Conservation (phyloP, 805 yeast genomes). For the Wickerhamiella nectarea region DNA sequence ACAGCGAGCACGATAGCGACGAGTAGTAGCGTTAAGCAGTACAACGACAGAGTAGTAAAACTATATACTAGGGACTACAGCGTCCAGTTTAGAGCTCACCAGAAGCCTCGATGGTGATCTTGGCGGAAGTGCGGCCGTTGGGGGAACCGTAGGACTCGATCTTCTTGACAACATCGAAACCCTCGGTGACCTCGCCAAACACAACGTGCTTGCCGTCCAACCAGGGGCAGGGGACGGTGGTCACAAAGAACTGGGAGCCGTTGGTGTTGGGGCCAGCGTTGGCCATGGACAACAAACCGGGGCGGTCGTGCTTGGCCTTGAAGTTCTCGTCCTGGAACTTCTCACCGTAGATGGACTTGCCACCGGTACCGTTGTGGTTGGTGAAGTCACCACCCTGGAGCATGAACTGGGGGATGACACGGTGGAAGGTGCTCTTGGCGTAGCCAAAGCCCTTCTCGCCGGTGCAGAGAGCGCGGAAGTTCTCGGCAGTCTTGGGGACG, state of each 20-base stretch:
- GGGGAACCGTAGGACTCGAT: conserved; percentile 63
- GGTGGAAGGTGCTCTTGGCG: conserved; percentile 81
- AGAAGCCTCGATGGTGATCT: conserved; percentile 47
- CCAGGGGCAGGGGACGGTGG: conserved; percentile 80
- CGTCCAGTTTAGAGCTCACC: conserved; percentile 43
- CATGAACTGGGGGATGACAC: conserved; percentile 95
- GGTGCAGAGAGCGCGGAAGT: conserved; percentile 87
- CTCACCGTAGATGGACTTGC: conserved; percentile 67
- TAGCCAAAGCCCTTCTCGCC: conserved; percentile 93
- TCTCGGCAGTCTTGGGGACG: conserved; percentile 91
- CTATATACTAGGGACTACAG: too few relatives aligned
- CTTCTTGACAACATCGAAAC: conserved; percentile 72
- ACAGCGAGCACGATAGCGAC: not conserved
- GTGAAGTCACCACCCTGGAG: conserved; percentile 91
- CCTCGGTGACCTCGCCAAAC: conserved; percentile 82
- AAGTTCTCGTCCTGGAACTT: conserved; percentile 69
- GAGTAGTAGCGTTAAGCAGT: not conserved
- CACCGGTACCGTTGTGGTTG: conserved; percentile 83
- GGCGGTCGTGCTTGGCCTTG: conserved; percentile 55
- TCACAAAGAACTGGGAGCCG: conserved; percentile 94
- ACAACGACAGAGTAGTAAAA: too few relatives aligned
- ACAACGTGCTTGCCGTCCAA: conserved; percentile 91
- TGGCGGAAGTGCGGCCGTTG: conserved; percentile 52
- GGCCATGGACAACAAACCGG: conserved; percentile 89
- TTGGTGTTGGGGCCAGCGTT: conserved; percentile 97